These are phyloP conservation scores for Podila horticola DNA, from an alignment of 192 early-diverging fungal species.

Conservation along the genomic window DNA sequence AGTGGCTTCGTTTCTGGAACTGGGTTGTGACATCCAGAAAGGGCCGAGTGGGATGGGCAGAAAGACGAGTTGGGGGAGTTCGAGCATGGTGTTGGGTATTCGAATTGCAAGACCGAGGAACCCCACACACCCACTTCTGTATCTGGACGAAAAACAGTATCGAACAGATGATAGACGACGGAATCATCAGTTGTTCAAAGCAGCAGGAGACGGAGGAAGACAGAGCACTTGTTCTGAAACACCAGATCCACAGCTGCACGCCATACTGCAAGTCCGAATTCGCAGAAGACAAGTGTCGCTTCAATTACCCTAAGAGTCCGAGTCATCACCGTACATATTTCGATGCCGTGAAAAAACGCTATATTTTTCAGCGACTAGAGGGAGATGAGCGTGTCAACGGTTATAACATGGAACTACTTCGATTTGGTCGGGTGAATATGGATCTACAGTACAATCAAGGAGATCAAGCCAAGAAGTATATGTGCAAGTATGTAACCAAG, in stretches of 20 bases:
- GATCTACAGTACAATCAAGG: slow-evolving; percentile 24
- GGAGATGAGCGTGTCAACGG: slow-evolving; percentile 23
- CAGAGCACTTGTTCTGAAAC: slow-evolving; percentile 18
- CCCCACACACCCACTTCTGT: slow-evolving; percentile 23
- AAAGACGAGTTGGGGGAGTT: slow-evolving; percentile 1
- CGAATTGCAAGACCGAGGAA: slow-evolving; percentile 21
- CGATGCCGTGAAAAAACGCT: slow-evolving; percentile 3
- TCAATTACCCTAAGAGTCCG: slow-evolving; percentile 13
- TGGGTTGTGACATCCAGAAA: slow-evolving; percentile 6
- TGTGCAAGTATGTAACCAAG: slow-evolving; percentile 28
- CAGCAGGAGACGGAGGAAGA: slow-evolving; percentile 3
- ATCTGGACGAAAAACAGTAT: slow-evolving; percentile 13
- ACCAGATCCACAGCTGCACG: slow-evolving; percentile 26
- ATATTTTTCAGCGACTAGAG: slow-evolving; percentile 9
- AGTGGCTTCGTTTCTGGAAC: slow-evolving; percentile 27
- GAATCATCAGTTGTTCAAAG: slow-evolving; percentile 6
- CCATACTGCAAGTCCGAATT: slow-evolving; percentile 19
- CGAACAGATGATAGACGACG: slow-evolving; percentile 14
- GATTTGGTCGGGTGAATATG: slow-evolving; percentile 25
- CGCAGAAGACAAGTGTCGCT: slow-evolving; percentile 1
- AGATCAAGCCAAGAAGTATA: slow-evolving; percentile 21
- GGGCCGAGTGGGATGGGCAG: slow-evolving; percentile 7
- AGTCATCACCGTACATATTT: slow-evolving; percentile 10
- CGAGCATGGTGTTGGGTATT: slow-evolving; percentile 32
- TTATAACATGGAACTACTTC: slow-evolving; percentile 30